A percentile compares a stretch with the other conserved stretches of the same genome.
phyloP scores from a whole-genome alignment of 768 basidiomycete genomes.

The Boletellus sp. region DNA sequence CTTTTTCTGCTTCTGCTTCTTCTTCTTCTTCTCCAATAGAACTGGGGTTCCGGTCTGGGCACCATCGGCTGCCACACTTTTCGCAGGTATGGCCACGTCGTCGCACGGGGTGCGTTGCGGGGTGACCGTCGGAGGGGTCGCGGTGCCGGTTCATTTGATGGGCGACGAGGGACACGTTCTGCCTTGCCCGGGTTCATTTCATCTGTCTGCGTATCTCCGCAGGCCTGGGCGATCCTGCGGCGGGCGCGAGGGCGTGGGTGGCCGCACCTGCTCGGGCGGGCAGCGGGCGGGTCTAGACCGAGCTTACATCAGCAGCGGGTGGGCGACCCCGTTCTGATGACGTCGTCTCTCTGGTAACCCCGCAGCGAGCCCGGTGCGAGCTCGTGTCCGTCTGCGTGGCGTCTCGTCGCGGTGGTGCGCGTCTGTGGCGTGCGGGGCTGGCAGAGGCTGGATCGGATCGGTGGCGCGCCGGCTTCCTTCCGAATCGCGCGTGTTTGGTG shows the following conservation, averaged over 20 bases:
- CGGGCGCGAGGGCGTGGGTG: not conserved
- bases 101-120: not conserved
- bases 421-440: constrained; percentile 21
- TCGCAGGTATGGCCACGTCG: not conserved
- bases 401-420: constrained; percentile 9
- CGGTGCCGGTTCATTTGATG: too few species aligned
- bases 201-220: constrained; percentile 26
- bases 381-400: constrained; percentile 9
- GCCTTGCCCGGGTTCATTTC: too few species aligned
- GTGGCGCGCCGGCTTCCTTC: too few species aligned
- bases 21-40: not conserved
- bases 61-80: too few species aligned
- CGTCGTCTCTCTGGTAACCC: constrained; percentile 27
- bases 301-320: not conserved
- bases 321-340: constrained; percentile 9
- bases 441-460: constrained; percentile 18
- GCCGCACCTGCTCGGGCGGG: not conserved
- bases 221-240: constrained; percentile 18
- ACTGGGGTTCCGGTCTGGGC: too few species aligned
- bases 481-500: too few species aligned
- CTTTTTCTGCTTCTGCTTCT: not conserved
- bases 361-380: constrained; percentile 8
- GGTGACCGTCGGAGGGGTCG: too few species aligned
- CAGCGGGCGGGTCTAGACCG: not conserved
- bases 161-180: too few species aligned